Evolutionary conservation across 495 filamentous ascomycete species (phyloP).

Genomic region (Penicillium cosmopolitanum): DNA sequence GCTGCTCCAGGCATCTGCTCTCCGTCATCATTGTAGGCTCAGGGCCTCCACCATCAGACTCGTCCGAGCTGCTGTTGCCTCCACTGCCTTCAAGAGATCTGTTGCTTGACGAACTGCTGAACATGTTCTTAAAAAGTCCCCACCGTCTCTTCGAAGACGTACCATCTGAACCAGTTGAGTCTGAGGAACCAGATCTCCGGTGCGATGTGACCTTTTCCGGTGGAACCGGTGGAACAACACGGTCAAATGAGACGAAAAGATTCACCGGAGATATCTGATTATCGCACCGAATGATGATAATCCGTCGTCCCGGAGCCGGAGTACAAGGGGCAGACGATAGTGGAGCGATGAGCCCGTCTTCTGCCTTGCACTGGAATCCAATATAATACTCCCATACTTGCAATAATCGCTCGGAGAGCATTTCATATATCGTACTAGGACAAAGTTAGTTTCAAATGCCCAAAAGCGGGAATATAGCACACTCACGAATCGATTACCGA

Average conservation of each 20-base stretch:
- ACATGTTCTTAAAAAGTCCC: conserved; percentile 72
- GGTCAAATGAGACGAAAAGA: conserved; percentile 69
- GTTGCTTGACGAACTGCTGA: conserved; percentile 40
- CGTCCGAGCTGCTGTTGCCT: conserved; percentile 44
- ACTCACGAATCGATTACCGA: conserved; percentile 73
- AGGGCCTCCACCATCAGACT: conserved; percentile 35
- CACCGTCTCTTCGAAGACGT: conserved; percentile 62
- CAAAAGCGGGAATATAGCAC: neutral
- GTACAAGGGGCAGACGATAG: conserved; percentile 80
- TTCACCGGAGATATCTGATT: conserved; percentile 59
- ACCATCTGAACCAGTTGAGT: conserved; percentile 31
- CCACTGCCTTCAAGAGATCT: conserved; percentile 34
- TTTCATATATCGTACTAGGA: conserved; percentile 62
- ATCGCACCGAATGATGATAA: conserved; percentile 92
- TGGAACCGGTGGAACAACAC: conserved; percentile 51
- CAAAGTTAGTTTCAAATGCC: neutral
- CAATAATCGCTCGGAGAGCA: conserved; percentile 69
- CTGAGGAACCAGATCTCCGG: conserved; percentile 42
- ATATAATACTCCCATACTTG: conserved; percentile 80
- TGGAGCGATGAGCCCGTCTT: conserved; percentile 56
- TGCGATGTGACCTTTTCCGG: conserved; percentile 43
- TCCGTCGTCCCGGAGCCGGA: conserved; percentile 86
- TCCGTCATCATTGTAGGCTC: conserved; percentile 34
- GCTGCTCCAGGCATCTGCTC: conserved; percentile 34
- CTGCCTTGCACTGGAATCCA: conserved; percentile 64